These are phyloP conservation scores for Moniliella sp. DNA, from an alignment of 1,284 basidiomycete species.

Conservation along the genomic window DNA sequence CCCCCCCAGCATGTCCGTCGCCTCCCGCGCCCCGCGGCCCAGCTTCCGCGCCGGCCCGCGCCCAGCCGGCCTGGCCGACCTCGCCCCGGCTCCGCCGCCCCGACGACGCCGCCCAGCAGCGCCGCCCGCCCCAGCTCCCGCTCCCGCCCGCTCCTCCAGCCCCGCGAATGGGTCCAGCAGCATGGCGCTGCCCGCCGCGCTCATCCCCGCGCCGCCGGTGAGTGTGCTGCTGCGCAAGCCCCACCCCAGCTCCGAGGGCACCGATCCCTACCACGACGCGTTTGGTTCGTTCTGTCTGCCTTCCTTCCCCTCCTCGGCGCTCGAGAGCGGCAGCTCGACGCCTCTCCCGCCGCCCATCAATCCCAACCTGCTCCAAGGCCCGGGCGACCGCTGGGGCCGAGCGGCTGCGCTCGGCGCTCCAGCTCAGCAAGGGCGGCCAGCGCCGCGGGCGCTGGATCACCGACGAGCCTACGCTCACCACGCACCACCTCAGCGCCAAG, in stretches of 20 bases:
- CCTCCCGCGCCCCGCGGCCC: too few relatives aligned
- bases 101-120: too few relatives aligned
- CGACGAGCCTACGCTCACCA: conserved; percentile 19
- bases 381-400: conserved; percentile 2
- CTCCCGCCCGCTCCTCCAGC: too few relatives aligned
- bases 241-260: conserved; percentile 20
- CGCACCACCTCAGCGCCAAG: conserved; percentile 14
- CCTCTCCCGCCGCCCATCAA: conserved; percentile 10
- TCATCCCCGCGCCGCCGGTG: conserved; percentile 3
- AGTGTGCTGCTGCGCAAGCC: conserved; percentile 23
- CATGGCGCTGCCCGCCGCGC: too few relatives aligned
- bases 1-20: too few relatives aligned
- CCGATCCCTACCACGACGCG: conserved; percentile 29
- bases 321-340: conserved; percentile 23
- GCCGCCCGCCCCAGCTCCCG: too few relatives aligned
- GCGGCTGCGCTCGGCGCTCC: conserved; percentile 1
- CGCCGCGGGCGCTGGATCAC: conserved; percentile 17
- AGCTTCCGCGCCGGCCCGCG: too few relatives aligned
- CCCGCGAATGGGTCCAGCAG: too few relatives aligned
- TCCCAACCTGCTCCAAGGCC: conserved; percentile 4
- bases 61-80: too few relatives aligned
- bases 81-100: too few relatives aligned
- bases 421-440: conserved; percentile 6
- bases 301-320: conserved; percentile 20
- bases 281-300: conserved; percentile 30